These are phyloP conservation scores for Coemansia sp. DNA, from an alignment of 192 early-diverging fungal genomes.

Conservation along the genomic window DNA sequence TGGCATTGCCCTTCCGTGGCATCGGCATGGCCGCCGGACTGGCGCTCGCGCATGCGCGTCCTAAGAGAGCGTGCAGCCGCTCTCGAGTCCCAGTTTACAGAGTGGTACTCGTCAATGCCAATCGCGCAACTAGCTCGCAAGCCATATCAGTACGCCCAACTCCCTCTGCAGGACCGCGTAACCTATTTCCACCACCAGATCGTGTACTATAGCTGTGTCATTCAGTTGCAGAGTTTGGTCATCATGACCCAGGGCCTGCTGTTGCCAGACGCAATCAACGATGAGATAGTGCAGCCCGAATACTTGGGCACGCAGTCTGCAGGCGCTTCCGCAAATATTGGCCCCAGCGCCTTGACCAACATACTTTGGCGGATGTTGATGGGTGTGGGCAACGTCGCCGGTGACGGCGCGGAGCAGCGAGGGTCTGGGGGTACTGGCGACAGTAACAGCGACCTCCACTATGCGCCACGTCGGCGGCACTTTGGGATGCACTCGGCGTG, in stretches of 20 bases:
- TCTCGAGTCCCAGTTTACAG: conserved; percentile 39
- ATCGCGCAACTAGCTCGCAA: conserved; percentile 35
- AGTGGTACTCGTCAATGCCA: conserved; percentile 49
- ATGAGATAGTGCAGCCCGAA: conserved; percentile 10
- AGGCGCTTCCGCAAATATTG: not conserved
- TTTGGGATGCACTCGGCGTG: conserved; percentile 24
- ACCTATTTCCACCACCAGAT: conserved; percentile 51
- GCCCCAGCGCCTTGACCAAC: conserved; percentile 30
- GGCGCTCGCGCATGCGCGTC: conserved; percentile 50
- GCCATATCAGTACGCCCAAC: conserved; percentile 42
- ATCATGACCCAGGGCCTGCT: conserved; percentile 40
- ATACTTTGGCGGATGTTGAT: conserved; percentile 40
- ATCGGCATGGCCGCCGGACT: conserved; percentile 46
- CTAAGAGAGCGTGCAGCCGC: conserved; percentile 34
- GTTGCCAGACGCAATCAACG: conserved; percentile 34
- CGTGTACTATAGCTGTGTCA: conserved; percentile 46
- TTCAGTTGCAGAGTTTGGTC: conserved; percentile 45
- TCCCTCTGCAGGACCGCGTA: conserved; percentile 48
- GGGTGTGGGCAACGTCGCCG: conserved; percentile 14
- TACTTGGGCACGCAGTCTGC: not conserved
- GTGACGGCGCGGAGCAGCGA: conserved; percentile 2
- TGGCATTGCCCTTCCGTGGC: conserved; percentile 27
- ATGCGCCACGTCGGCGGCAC: conserved; percentile 32
- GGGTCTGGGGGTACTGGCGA: conserved; percentile 4
- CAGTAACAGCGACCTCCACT: conserved; percentile 6